Conservation (phyloP, 164 flowering plant genomes). For the Euptelea pleiosperma region DNA sequence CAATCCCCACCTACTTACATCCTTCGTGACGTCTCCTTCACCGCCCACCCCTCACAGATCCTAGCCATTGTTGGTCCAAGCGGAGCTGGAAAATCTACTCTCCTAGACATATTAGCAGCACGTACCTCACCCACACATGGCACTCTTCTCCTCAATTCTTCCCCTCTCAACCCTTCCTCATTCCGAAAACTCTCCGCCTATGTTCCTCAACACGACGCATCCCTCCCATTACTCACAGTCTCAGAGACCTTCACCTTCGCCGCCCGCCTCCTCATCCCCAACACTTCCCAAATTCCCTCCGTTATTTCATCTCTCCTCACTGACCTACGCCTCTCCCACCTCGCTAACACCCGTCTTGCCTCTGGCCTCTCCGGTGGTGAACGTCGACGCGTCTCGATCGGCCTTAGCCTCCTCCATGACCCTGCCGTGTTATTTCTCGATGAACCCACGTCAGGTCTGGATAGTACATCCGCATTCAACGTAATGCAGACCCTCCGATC, state of each 20-base stretch:
- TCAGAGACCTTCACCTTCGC: constrained; percentile 74
- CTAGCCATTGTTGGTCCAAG: constrained; percentile 93
- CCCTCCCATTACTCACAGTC: constrained; percentile 72
- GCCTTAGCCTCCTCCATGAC: constrained; percentile 83
- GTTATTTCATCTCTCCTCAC: constrained; percentile 47
- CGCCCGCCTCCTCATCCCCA: constrained; percentile 62
- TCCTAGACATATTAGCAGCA: constrained; percentile 85
- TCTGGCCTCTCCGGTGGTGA: constrained; percentile 86
- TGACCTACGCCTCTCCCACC: constrained; percentile 63
- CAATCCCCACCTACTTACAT: constrained; percentile 51
- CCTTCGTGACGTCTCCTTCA: constrained; percentile 58
- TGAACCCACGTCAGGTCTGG: constrained; percentile 96
- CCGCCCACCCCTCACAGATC: constrained; percentile 68
- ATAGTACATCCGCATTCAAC: constrained; percentile 72
- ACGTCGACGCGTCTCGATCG: constrained; percentile 79
- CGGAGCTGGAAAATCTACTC: constrained; percentile 93
- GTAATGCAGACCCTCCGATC: constrained; percentile 66
- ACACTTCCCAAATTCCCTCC: constrained; percentile 19
- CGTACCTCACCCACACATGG: constrained; percentile 63
- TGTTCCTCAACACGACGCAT: constrained; percentile 86
- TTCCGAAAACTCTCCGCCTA: constrained; percentile 79
- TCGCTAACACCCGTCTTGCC: constrained; percentile 47
- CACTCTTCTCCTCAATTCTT: constrained; percentile 58
- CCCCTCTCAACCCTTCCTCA: constrained; percentile 55
- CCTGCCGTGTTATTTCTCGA: constrained; percentile 81